phyloP scores from a whole-genome alignment of 192 early-diverging fungal species.

The Linnemannia hyalina region DNA sequence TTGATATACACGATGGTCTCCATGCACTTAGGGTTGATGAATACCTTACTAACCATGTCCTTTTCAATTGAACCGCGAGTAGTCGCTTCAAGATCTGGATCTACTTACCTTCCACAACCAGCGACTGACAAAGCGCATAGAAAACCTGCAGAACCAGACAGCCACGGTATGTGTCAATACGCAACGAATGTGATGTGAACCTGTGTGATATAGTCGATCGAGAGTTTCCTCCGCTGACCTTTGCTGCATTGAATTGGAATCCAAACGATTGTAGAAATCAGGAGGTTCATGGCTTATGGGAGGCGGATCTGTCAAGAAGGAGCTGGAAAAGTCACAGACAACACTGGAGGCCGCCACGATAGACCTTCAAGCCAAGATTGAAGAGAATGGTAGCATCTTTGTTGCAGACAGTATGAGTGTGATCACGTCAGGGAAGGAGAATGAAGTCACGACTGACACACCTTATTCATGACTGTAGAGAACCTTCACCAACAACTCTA shows the following conservation, averaged over 20 bases:
- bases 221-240: not conserved
- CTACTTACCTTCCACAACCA: slow-evolving; percentile 71
- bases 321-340: slow-evolving; percentile 65
- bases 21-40: not conserved
- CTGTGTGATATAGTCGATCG: not conserved
- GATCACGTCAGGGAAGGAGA: not conserved
- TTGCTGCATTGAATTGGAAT: not conserved
- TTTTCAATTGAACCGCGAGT: not conserved
- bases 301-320: slow-evolving; percentile 66
- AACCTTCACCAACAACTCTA: slow-evolving; percentile 64
- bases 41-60: not conserved
- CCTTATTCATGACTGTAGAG: slow-evolving; percentile 32
- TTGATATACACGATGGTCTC: not conserved
- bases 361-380: slow-evolving; percentile 67
- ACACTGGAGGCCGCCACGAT: slow-evolving; percentile 62
- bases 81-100: slow-evolving; percentile 68
- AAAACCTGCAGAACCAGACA: slow-evolving; percentile 62
- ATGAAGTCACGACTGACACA: not conserved
- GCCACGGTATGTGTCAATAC: slow-evolving; percentile 28
- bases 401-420: not conserved
- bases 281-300: slow-evolving; percentile 56
- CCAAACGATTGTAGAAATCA: slow-evolving; percentile 21
- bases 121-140: slow-evolving; percentile 70
- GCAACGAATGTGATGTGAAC: not conserved
- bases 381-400: slow-evolving; percentile 66